Percentiles rank a stretch among this genome's conserved stretches.
These are phyloP conservation scores for Cercospora citrullina DNA, from an alignment of 2,329 filamentous ascomycete species.

Conservation along the genomic window DNA sequence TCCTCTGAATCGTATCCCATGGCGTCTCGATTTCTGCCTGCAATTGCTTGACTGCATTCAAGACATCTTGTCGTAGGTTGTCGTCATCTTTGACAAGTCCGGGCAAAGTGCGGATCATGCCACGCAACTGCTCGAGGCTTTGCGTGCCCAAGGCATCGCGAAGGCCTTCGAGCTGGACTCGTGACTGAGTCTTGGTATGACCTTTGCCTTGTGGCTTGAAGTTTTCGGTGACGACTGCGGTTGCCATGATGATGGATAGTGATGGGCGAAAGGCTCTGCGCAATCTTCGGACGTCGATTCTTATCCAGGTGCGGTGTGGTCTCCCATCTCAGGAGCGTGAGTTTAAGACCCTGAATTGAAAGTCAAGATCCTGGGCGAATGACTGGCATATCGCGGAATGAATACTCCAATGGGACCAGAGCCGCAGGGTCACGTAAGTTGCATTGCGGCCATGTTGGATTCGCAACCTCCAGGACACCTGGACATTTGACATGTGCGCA, in stretches of 20 bases:
- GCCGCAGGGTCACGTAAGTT: not conserved
- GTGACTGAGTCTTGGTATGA: constrained; percentile 6
- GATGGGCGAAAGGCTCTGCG: not conserved
- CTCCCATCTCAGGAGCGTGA: constrained; percentile 9
- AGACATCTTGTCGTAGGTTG: constrained; percentile 7
- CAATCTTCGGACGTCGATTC: not conserved
- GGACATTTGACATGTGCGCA: not conserved
- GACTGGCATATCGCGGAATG: constrained; percentile 2
- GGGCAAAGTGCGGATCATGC: constrained; percentile 6
- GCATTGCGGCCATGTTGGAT: not conserved
- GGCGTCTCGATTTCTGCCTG: constrained; percentile 10
- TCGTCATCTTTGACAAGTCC: constrained; percentile 9
- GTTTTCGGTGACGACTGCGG: constrained; percentile 1
- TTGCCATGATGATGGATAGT: constrained; percentile 1
- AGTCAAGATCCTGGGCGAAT: not conserved
- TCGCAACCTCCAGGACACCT: not conserved
- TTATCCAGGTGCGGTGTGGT: not conserved
- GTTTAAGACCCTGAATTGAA: not conserved
- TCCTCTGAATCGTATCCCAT: constrained; percentile 10
- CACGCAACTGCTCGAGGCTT: constrained; percentile 6
- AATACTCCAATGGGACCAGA: not conserved
- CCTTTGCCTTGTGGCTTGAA: not conserved
- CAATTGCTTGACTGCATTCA: not conserved
- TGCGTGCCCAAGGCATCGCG: not conserved
- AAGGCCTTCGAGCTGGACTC: constrained; percentile 6